A percentile compares a stretch with the other conserved stretches of the same genome.
Evolutionary conservation across 169 alveolate species (phyloP).

Genomic region (Condylostoma magnum): DNA sequence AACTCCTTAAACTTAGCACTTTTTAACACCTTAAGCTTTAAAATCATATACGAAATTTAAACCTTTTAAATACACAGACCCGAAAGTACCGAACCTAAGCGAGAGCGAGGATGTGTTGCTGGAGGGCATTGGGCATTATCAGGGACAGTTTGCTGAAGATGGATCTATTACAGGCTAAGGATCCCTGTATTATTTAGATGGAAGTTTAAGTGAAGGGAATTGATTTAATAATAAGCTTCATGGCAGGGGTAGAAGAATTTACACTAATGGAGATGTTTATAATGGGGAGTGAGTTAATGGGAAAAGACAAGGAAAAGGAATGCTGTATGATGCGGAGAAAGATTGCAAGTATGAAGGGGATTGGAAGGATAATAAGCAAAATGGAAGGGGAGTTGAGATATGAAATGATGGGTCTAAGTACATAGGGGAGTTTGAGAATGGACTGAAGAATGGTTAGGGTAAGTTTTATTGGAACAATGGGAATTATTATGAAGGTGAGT

Average conservation of each 20-base stretch:
- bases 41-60: too few species aligned
- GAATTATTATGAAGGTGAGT: slow-evolving; percentile 50
- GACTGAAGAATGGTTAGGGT: slow-evolving; percentile 36
- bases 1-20: too few species aligned
- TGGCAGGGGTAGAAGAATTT: background rate
- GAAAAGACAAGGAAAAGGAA: slow-evolving; percentile 40
- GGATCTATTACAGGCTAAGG: too few species aligned
- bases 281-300: background rate
- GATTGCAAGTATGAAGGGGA: slow-evolving; percentile 45
- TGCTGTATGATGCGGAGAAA: slow-evolving; percentile 32
- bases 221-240: slow-evolving; percentile 31
- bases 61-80: too few species aligned
- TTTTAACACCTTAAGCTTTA: too few species aligned
- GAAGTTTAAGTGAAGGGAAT: slow-evolving; percentile 30
- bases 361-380: slow-evolving; percentile 36
- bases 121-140: too few species aligned
- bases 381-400: slow-evolving; percentile 45
- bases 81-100: too few species aligned
- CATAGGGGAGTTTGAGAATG: slow-evolving; percentile 49
- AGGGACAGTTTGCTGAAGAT: too few species aligned
- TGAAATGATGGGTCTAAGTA: slow-evolving; percentile 47
- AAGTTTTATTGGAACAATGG: slow-evolving; percentile 40
- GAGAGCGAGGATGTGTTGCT: too few species aligned
- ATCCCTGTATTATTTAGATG: slow-evolving; percentile 7
- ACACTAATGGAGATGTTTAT: background rate